Base-by-base conservation (phyloP, 129 eudicot species). In the Rutidosis leptorrhynchoides region DNA sequence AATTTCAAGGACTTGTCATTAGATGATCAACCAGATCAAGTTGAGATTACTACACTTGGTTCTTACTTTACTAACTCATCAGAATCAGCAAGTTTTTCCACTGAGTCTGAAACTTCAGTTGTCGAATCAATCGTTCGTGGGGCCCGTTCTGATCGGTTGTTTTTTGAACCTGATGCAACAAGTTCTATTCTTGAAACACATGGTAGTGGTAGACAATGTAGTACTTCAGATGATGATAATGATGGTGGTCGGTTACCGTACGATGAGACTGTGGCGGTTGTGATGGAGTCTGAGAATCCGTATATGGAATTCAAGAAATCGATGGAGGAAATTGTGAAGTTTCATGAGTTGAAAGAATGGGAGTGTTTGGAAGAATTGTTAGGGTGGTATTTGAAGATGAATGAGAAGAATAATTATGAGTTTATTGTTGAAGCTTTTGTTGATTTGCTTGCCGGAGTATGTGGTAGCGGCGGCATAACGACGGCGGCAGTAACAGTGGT, bases 301-400 rank as follows among this genome's bases (percentile, higher is more conserved):
- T 88, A 85, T 6, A 20, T 3, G 21, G 98, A 93, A 72, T 93
- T 93, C 77, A 93, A 81, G 90, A 74, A 68, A 17, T 93, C 98
- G 15, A 93, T 93, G 98, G 62, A 73, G 65, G 98, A 93, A 64
- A 93, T 93, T 96, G 89, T 93, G 81, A 89, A 84, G 82, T 72
- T 69, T 32, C 78, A 83, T 58, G 90, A 76, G 2, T 53, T 88
- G 70, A 80, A 82, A 71, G 89, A 88, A 9, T 93, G 98, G 98
- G 90, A 85, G 5, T 77, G 87, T 60, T 76, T 93, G 65, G 87
- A 85, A 71, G 96, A 88, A 73, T 58, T 93, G 73, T 67, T 93
- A 53, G 72, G 82, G 2, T 93, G 98, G 98, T 93, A 88, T 59
- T 78, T 93, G 83, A 88, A 56, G 79, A 83, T 82, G 83, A 93